Evolutionary conservation across 2,329 filamentous ascomycete genomes (phyloP).

Genomic region (Sclerotinia minor): DNA sequence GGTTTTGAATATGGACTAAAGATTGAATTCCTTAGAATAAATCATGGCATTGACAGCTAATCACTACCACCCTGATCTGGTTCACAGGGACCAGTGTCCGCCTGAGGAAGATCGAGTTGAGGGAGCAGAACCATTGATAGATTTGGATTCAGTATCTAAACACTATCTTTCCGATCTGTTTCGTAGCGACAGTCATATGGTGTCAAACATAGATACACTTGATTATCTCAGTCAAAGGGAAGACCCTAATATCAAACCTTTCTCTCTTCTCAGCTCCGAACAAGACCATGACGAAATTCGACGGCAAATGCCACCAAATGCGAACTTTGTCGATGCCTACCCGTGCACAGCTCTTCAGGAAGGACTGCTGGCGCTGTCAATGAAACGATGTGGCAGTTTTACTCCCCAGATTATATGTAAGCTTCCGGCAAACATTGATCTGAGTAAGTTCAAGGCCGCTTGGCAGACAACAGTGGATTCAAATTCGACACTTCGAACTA

Average conservation of each 20-base stretch:
- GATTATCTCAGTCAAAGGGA: not conserved
- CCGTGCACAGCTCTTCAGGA: slow-evolving; percentile 44
- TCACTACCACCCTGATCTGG: not conserved
- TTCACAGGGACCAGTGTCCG: not conserved
- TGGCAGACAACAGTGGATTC: slow-evolving; percentile 37
- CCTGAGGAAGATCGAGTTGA: not conserved
- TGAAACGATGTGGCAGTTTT: slow-evolving; percentile 41
- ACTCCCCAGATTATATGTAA: slow-evolving; percentile 37
- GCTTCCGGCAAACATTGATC: slow-evolving; percentile 30
- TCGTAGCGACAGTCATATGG: not conserved
- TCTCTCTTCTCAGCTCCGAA: slow-evolving; percentile 1
- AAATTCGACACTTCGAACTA: slow-evolving; percentile 41
- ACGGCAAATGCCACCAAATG: slow-evolving; percentile 9
- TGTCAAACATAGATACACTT: not conserved
- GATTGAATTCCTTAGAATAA: not conserved
- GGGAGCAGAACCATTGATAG: not conserved
- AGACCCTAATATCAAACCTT: not conserved
- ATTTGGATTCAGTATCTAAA: slow-evolving; percentile 15
- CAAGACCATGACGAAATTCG: slow-evolving; percentile 9
- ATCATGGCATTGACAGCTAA: slow-evolving; percentile 2
- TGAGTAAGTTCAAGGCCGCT: slow-evolving; percentile 34
- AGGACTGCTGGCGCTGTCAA: slow-evolving; percentile 43
- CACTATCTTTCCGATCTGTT: not conserved
- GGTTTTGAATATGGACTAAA: not conserved
- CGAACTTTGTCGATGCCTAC: slow-evolving; percentile 40